phyloP scores from a whole-genome alignment of 352 stramenopile genomes.

The Globisporangium nunn region DNA sequence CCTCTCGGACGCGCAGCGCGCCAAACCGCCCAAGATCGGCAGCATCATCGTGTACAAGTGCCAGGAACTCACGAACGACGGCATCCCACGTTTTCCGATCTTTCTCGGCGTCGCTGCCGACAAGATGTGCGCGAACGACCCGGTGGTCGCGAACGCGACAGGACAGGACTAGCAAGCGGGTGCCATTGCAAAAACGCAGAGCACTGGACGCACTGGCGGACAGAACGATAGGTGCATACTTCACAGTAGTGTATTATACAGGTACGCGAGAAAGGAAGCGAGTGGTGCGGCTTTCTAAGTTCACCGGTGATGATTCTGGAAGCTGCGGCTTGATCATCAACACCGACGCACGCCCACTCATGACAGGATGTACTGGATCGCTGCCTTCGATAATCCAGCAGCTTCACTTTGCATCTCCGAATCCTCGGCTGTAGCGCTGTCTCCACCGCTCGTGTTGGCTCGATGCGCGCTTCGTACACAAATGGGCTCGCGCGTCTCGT shows the following conservation, averaged over 20 bases:
- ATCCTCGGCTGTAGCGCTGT: too few species aligned
- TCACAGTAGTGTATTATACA: neutral
- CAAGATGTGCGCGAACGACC: conserved; percentile 41
- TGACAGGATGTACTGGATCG: conserved; percentile 3
- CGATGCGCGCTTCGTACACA: neutral
- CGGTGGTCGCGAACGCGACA: conserved; percentile 33
- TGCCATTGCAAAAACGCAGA: neutral
- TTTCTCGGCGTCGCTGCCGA: conserved; percentile 55
- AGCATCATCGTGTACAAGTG: conserved; percentile 80
- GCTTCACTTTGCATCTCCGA: neutral
- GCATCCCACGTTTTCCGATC: conserved; percentile 65
- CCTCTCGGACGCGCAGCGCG: conserved; percentile 48
- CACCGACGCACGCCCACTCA: neutral
- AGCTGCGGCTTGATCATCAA: neutral
- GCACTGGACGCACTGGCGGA: too few species aligned
- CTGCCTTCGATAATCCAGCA: conserved; percentile 1
- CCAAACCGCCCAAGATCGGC: conserved; percentile 34
- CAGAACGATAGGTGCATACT: neutral
- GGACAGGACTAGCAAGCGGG: conserved; percentile 4
- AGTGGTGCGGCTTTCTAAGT: too few species aligned
- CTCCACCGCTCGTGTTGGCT: too few species aligned
- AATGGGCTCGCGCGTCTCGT: neutral
- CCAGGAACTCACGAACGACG: conserved; percentile 64
- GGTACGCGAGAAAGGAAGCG: too few species aligned
- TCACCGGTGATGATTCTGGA: too few species aligned